A percentile compares a stretch with the other conserved stretches of the same genome.
These are phyloP conservation scores for Dactylonectria estremocensis DNA, from an alignment of 2,329 filamentous ascomycete species.

Conservation along the genomic window DNA sequence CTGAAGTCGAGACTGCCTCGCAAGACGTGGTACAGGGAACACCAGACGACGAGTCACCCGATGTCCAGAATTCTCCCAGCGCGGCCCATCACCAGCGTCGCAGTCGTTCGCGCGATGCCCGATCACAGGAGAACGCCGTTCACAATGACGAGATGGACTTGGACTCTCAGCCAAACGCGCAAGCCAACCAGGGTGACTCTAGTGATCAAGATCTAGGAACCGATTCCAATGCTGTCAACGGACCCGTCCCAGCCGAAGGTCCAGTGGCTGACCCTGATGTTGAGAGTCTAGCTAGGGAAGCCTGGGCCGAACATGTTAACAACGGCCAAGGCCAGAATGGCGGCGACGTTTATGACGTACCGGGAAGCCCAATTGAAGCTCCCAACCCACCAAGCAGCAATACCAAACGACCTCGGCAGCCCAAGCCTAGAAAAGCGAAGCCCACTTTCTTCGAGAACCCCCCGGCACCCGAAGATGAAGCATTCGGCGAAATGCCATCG, in stretches of 20 bases:
- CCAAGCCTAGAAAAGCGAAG: conserved; percentile 64
- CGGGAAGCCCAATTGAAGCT: conserved; percentile 40
- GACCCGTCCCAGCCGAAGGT: conserved; percentile 15
- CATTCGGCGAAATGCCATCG: conserved; percentile 49
- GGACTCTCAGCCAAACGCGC: conserved; percentile 32
- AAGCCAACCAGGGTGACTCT: conserved; percentile 25
- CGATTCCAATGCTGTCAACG: conserved; percentile 27
- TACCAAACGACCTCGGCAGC: conserved; percentile 52
- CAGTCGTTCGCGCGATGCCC: conserved; percentile 36
- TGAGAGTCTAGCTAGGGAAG: conserved; percentile 52
- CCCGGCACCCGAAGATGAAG: conserved; percentile 39
- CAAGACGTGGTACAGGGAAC: conserved; percentile 43
- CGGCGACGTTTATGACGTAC: conserved; percentile 46
- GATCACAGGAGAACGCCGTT: conserved; percentile 48
- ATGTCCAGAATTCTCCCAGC: conserved; percentile 49
- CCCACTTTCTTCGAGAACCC: conserved; percentile 61
- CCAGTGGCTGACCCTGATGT: conserved; percentile 43
- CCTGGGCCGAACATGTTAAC: conserved; percentile 54
- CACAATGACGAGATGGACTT: conserved; percentile 45
- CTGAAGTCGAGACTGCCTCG: conserved; percentile 34
- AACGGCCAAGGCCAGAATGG: conserved; percentile 47
- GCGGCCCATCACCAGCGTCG: conserved; percentile 45
- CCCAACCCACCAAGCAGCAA: conserved; percentile 43
- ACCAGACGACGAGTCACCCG: conserved; percentile 35
- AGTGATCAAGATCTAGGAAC: conserved; percentile 30